Evolutionary conservation across 139 green algal genomes (phyloP).

Genomic region (Picochlorum sp.): DNA sequence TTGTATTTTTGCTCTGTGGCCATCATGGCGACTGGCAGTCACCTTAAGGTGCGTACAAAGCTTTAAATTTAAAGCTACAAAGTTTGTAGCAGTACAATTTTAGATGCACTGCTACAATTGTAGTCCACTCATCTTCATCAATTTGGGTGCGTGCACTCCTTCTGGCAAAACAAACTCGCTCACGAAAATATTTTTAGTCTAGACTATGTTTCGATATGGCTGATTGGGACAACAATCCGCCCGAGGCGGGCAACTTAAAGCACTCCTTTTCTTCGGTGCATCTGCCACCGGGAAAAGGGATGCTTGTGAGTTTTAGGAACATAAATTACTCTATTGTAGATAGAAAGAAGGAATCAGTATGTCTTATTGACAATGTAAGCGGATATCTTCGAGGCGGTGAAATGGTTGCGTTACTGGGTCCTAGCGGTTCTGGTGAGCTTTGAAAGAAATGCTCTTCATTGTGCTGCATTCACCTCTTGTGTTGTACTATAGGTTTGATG

Average conservation of each 20-base stretch:
- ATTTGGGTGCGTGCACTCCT: too few species aligned
- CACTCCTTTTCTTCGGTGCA: background rate
- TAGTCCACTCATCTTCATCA: background rate
- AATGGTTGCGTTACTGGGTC: conserved; percentile 51
- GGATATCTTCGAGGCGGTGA: conserved; percentile 50
- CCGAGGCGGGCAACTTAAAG: background rate
- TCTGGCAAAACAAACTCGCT: too few species aligned
- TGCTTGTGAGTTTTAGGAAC: conserved; percentile 19
- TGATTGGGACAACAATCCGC: background rate
- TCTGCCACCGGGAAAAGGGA: background rate
- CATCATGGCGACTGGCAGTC: too few species aligned
- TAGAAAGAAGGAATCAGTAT: conserved; percentile 32
- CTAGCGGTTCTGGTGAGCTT: background rate
- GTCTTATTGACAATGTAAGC: conserved; percentile 41
- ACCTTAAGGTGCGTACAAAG: too few species aligned
- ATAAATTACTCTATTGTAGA: conserved; percentile 45
- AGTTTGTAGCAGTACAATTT: background rate
- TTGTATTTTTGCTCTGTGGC: background rate
- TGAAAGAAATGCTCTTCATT: too few species aligned
- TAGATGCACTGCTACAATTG: background rate
- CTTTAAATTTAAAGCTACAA: background rate
- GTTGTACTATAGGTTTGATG: too few species aligned
- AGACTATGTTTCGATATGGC: background rate
- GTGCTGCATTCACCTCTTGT: too few species aligned
- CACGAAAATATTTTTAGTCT: too few species aligned